Percentiles rank a stretch among this genome's conserved stretches.
Conservation (phyloP, 2,329 filamentous ascomycete species). For the Cercospora sesami region DNA sequence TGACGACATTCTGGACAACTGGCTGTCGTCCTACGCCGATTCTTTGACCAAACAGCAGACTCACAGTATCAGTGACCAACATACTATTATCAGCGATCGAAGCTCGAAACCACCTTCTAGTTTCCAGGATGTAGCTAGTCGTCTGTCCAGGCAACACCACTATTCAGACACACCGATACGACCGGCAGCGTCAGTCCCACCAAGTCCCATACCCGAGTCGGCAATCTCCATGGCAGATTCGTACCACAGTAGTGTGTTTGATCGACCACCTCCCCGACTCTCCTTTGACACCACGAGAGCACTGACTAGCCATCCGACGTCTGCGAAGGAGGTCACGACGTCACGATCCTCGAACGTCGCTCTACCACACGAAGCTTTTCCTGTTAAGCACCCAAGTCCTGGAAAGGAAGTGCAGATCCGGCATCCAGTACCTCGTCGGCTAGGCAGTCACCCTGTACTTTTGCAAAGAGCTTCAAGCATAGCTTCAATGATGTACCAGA, state of each 20-base stretch:
- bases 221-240: conserved; percentile 32
- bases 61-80: conserved; percentile 10
- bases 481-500: conserved; percentile 31
- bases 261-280: conserved; percentile 27
- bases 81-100: conserved; percentile 14
- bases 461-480: conserved; percentile 38
- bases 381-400: conserved; percentile 32
- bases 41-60: conserved; percentile 29
- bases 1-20: conserved; percentile 34
- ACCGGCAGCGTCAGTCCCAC: conserved; percentile 37
- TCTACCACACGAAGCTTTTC: conserved; percentile 35
- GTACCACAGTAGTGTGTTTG: conserved; percentile 28
- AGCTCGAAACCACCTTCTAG: conserved; percentile 22
- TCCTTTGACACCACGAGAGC: conserved; percentile 29
- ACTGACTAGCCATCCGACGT: conserved; percentile 29
- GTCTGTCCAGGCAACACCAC: conserved; percentile 25
- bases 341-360: conserved; percentile 26
- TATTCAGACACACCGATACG: conserved; percentile 30
- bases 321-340: neutral
- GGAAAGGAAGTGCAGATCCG: conserved; percentile 35
- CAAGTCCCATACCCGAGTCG: conserved; percentile 35
- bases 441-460: conserved; percentile 36
- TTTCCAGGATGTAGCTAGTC: conserved; percentile 26
- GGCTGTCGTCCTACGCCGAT: conserved; percentile 25
- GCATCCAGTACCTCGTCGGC: conserved; percentile 34